A percentile compares a stretch with the other conserved stretches of the same genome.
Conservation (phyloP, 768 basidiomycete genomes). For the Polyporus arcularius region DNA sequence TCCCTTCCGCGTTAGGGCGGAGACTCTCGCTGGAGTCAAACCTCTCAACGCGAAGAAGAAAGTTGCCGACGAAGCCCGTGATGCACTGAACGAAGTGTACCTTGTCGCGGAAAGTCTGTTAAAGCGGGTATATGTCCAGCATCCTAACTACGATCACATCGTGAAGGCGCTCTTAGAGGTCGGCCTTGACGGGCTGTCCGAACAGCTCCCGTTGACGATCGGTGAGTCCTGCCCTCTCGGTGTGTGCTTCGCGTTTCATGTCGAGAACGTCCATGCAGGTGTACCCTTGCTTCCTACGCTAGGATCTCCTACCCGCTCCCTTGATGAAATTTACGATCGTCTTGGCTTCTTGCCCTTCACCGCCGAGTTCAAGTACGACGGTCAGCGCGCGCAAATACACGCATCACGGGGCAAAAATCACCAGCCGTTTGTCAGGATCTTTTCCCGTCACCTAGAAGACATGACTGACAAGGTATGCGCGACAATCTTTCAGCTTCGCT, state of each 20-base stretch:
- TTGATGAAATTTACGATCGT: constrained; percentile 80
- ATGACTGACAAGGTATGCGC: constrained; percentile 80
- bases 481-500: not conserved
- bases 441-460: constrained; percentile 88
- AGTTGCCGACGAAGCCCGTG: constrained; percentile 30
- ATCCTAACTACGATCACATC: constrained; percentile 77
- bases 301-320: constrained; percentile 82
- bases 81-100: constrained; percentile 46
- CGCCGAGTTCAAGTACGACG: constrained; percentile 93
- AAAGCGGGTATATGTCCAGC: constrained; percentile 73
- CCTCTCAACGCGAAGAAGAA: constrained; percentile 33
- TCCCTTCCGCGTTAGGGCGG: constrained; percentile 33
- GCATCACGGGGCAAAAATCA: constrained; percentile 38
- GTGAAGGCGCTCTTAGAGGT: constrained; percentile 56
- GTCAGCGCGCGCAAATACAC: constrained; percentile 83
- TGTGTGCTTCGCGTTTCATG: not conserved
- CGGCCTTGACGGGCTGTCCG: constrained; percentile 61
- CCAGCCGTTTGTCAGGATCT: constrained; percentile 55
- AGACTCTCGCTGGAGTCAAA: constrained; percentile 31
- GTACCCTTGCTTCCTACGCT: constrained; percentile 85
- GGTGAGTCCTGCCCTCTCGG: constrained; percentile 42
- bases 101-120: constrained; percentile 62
- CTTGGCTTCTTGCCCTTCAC: constrained; percentile 68
- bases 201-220: constrained; percentile 64
- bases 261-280: constrained; percentile 42